These are phyloP conservation scores for Ascochyta clinopodiicola DNA, from an alignment of 2,329 filamentous ascomycete species.

Conservation along the genomic window DNA sequence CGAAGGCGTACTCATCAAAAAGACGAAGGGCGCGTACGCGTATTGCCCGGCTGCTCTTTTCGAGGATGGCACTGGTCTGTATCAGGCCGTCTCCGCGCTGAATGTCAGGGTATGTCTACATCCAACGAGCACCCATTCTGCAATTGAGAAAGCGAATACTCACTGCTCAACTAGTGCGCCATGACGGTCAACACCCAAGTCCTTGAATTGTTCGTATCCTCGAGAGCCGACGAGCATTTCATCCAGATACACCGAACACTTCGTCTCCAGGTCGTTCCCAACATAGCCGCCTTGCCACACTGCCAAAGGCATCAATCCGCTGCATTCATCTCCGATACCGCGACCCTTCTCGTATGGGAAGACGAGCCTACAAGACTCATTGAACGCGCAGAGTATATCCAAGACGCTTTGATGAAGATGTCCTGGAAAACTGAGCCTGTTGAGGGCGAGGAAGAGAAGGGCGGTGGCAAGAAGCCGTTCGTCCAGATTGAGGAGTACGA, in stretches of 20 bases:
- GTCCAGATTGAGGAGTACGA: slow-evolving; percentile 23
- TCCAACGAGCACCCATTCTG: not conserved
- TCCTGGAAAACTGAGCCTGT: slow-evolving; percentile 62
- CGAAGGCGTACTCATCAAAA: slow-evolving; percentile 65
- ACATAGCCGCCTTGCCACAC: slow-evolving; percentile 62
- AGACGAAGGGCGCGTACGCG: slow-evolving; percentile 57
- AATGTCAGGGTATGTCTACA: slow-evolving; percentile 59
- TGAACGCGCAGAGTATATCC: slow-evolving; percentile 72
- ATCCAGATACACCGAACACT: slow-evolving; percentile 66
- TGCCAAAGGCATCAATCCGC: slow-evolving; percentile 81
- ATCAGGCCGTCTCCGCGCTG: slow-evolving; percentile 56
- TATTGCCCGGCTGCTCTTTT: slow-evolving; percentile 58
- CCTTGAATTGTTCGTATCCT: slow-evolving; percentile 64
- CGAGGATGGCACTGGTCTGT: slow-evolving; percentile 57
- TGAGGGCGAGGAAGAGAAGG: slow-evolving; percentile 50
- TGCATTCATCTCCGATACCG: slow-evolving; percentile 75
- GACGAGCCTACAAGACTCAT: slow-evolving; percentile 77
- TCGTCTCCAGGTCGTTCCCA: slow-evolving; percentile 67
- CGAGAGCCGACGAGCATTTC: slow-evolving; percentile 58
- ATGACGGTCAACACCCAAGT: slow-evolving; percentile 72
- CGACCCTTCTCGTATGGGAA: slow-evolving; percentile 80
- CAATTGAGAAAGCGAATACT: not conserved
- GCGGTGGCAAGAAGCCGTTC: slow-evolving; percentile 32
- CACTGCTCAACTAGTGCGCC: slow-evolving; percentile 57
- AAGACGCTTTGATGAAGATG: slow-evolving; percentile 76